Percentiles rank a stretch among this genome's conserved stretches.
Conservation (phyloP, 345 rosid species). For the Gossypium anomalum region DNA sequence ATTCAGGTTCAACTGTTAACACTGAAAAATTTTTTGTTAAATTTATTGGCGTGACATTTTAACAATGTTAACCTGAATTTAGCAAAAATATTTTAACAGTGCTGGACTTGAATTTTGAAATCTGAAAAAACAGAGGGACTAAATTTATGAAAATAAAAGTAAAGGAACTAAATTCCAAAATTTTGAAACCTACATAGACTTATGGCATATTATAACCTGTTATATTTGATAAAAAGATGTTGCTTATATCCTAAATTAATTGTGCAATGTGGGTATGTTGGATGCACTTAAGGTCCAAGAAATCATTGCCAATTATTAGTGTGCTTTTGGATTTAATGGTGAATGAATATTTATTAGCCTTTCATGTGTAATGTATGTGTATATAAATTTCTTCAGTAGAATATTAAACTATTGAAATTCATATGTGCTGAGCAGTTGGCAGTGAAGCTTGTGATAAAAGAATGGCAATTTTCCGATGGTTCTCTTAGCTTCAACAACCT, state of each 20-base stretch:
- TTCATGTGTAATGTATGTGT: neutral
- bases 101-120: too few relatives aligned
- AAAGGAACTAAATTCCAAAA: too few relatives aligned
- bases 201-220: too few relatives aligned
- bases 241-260: neutral
- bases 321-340: conserved; percentile 2
- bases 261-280: neutral
- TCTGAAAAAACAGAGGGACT: too few relatives aligned
- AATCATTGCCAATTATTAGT: neutral
- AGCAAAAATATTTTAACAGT: too few relatives aligned
- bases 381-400: conserved; percentile 1
- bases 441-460: conserved; percentile 72
- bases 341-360: neutral
- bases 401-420: neutral
- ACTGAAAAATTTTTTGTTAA: too few relatives aligned
- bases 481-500: conserved; percentile 57
- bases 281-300: neutral
- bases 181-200: too few relatives aligned
- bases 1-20: too few relatives aligned
- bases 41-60: too few relatives aligned
- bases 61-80: too few relatives aligned
- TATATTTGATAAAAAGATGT: too few relatives aligned
- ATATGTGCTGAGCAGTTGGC: conserved; percentile 43
- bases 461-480: conserved; percentile 96
- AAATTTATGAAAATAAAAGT: too few relatives aligned